Percentiles rank a stretch among this genome's conserved stretches.
phyloP scores from a whole-genome alignment of 352 stramenopile genomes.

The Nothophytophthora sp. region DNA sequence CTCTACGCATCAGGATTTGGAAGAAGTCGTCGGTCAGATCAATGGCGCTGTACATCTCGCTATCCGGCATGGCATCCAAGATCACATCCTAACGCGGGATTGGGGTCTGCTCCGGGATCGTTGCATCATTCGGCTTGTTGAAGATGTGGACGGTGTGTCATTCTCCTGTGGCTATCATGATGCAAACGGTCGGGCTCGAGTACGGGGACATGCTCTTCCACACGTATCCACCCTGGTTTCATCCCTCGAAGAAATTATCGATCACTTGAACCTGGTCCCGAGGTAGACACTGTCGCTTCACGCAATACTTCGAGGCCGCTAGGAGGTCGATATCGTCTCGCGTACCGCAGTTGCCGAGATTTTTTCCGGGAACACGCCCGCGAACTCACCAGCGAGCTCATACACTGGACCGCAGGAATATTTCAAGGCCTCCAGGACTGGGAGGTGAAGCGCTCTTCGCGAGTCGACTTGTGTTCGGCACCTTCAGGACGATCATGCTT shows the following conservation, averaged over 20 bases:
- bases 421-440: too few relatives aligned
- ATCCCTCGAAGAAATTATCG: constrained; percentile 20
- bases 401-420: too few relatives aligned
- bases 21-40: constrained; percentile 20
- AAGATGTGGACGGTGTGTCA: constrained; percentile 28
- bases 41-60: constrained; percentile 29
- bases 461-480: too few relatives aligned
- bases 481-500: too few relatives aligned
- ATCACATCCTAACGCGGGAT: constrained; percentile 26
- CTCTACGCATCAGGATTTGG: constrained; percentile 11
- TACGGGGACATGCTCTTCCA: too few relatives aligned
- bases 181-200: too few relatives aligned
- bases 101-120: constrained; percentile 20
- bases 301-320: constrained; percentile 22
- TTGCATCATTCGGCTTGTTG: constrained; percentile 27
- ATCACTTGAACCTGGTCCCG: constrained; percentile 20
- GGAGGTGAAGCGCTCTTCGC: too few relatives aligned
- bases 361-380: too few relatives aligned
- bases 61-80: constrained; percentile 16
- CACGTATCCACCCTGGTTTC: constrained; percentile 2
- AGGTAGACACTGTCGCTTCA: constrained; percentile 9
- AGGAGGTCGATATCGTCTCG: not conserved
- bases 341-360: too few relatives aligned
- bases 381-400: too few relatives aligned
- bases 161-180: not conserved